Conservation (phyloP, 331 rosid genomes). For the Rosa hybrid region DNA sequence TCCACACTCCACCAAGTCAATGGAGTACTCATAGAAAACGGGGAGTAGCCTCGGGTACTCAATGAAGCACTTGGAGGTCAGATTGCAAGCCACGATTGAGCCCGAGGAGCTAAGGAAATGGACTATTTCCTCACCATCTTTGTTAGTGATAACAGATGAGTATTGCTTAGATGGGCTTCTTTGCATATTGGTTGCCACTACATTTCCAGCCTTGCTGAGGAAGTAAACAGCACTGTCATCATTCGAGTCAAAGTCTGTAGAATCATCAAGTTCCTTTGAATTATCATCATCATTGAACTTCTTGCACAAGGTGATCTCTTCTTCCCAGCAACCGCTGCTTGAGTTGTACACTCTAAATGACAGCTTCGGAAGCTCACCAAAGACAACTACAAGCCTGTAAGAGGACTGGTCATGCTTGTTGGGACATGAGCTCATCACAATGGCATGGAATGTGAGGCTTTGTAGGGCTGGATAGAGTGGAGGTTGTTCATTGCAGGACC, state of each 20-base stretch:
- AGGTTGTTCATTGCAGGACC: conserved; percentile 61
- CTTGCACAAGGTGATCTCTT: conserved; percentile 47
- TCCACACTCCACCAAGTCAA: conserved; percentile 75
- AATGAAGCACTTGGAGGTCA: conserved; percentile 50
- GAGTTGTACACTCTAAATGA: conserved; percentile 59
- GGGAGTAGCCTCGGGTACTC: conserved; percentile 90
- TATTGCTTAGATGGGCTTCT: conserved; percentile 92
- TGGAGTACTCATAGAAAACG: conserved; percentile 77
- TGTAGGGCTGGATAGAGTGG: conserved; percentile 41
- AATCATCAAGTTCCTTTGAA: conserved; percentile 40
- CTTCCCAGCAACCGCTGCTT: conserved; percentile 61
- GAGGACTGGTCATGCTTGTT: conserved; percentile 25
- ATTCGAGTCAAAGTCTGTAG: conserved; percentile 43
- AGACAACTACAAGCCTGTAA: conserved; percentile 64
- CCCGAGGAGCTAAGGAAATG: conserved; percentile 82
- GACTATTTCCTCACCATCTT: conserved; percentile 55
- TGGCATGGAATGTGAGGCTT: conserved; percentile 62
- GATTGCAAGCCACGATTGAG: conserved; percentile 69
- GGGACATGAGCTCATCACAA: conserved; percentile 62
- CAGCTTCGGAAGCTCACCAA: conserved; percentile 74
- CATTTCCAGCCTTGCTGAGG: conserved; percentile 83
- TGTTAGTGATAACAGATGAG: conserved; percentile 68
- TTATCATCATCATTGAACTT: conserved; percentile 27
- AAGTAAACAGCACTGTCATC: conserved; percentile 83
- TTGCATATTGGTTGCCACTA: conserved; percentile 87